Conservation (phyloP, 768 basidiomycete genomes). For the Mrakia frigida region DNA sequence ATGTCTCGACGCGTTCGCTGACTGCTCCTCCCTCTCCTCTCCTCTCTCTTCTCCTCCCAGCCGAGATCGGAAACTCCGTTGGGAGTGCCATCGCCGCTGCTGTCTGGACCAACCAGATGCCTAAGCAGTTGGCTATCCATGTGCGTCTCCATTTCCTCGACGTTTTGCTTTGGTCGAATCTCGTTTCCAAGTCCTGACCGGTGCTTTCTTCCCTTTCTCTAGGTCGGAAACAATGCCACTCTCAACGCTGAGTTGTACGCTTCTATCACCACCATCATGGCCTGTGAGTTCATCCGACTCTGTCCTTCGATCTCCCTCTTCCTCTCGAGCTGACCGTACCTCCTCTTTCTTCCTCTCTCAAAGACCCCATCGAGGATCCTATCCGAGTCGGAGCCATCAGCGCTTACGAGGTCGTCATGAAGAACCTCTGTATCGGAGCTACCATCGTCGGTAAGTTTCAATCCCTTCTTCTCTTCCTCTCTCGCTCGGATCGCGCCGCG, state of each 20-base stretch:
- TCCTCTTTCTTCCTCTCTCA: not conserved
- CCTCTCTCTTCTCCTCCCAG: no score
- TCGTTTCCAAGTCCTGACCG: not conserved
- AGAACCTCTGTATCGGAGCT: slow-evolving; percentile 51
- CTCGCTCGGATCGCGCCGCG: slow-evolving; percentile 38
- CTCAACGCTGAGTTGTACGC: slow-evolving; percentile 54
- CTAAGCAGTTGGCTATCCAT: slow-evolving; percentile 54
- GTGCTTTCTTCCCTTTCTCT: not conserved
- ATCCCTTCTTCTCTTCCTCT: slow-evolving; percentile 58
- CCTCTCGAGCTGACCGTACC: not conserved
- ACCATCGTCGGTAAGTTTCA: slow-evolving; percentile 56
- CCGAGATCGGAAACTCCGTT: slow-evolving; percentile 63
- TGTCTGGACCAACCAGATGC: slow-evolving; percentile 66
- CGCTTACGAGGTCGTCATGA: slow-evolving; percentile 49
- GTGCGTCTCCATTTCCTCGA: slow-evolving; percentile 48
- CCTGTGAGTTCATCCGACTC: slow-evolving; percentile 26
- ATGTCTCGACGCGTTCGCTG: no score
- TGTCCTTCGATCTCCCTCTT: not conserved
- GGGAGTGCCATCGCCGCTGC: slow-evolving; percentile 64
- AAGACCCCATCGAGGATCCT: slow-evolving; percentile 49
- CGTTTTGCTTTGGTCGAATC: not conserved
- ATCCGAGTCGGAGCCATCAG: slow-evolving; percentile 60
- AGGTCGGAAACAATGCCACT: slow-evolving; percentile 45
- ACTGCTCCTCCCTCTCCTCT: no score
- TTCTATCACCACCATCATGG: slow-evolving; percentile 53